Evolutionary conservation across 2,329 filamentous ascomycete genomes (phyloP), one percentile per base, ranked within the genome.

Genomic region (Aspergillus fumigatiaffinis): DNA sequence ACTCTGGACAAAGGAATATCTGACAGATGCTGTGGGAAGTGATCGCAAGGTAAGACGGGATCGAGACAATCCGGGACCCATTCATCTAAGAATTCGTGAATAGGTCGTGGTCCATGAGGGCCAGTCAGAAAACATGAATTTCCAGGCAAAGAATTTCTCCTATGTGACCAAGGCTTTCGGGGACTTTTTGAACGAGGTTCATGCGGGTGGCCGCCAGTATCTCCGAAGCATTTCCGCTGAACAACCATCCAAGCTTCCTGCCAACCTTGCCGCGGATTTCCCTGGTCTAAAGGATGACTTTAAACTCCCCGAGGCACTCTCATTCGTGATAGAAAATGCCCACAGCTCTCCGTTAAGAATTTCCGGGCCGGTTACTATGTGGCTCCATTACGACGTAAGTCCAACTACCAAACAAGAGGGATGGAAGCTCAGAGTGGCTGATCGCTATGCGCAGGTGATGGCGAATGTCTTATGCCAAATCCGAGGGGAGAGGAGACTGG

Each of bases 401-500:
- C 17, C 55, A n/a, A 51, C 3, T 1, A 25, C 5, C 17, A 20
- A 38, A n/a, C 32, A 17, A 17, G 32, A 14, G 20, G 4, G 8
- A 29, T 25, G 50, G 21, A 50, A 48, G n/a, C 9, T 32, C 35
- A 50, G 46, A 20, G 12, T 46, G 48, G 49, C 38, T 59, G 47
- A 60, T 50, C 41, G 41, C 4, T n/a, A 50, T 51, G 49, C 38
- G 51, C 56, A 89, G 83, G 90, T 94, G 17, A 92, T 95, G 82
- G 90, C 91, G 51, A 96, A 96, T 66, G 80, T 96, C 3, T 87
- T 94, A 59, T 91, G 87, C 66, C 92, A 96, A 69, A 82, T 96
- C 52, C 76, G 78, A 41, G 91, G 92, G 4, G 81, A 82, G 1
- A 95, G 94, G 69, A 82, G 83, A 28, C 80, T 95, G 57, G 74